phyloP scores from a whole-genome alignment of 2,329 filamentous ascomycete species.

The Blumeria hordei region DNA sequence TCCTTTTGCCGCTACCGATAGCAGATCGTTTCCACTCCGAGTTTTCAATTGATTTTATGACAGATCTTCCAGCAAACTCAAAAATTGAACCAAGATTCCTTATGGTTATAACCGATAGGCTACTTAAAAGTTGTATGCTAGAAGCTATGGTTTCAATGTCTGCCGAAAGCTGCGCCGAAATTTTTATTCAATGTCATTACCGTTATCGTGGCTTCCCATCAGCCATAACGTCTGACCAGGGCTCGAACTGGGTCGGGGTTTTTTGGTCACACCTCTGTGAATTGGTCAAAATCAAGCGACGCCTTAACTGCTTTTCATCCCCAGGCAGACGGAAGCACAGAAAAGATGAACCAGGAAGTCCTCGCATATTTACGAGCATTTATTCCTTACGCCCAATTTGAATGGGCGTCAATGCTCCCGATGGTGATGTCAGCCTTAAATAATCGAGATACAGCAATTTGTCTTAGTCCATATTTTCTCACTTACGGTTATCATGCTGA shows the following conservation, averaged over 20 bases:
- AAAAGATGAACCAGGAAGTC: background rate
- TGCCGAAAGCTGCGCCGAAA: background rate
- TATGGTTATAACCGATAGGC: background rate
- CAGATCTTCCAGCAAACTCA: background rate
- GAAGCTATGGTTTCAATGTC: constrained; percentile 1
- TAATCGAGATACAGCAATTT: background rate
- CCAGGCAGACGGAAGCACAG: background rate
- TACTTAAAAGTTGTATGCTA: background rate
- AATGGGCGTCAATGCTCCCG: background rate
- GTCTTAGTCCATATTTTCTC: background rate
- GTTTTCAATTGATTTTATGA: background rate
- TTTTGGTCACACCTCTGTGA: background rate
- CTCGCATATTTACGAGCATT: background rate
- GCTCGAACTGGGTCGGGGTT: no score
- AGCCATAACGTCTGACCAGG: background rate
- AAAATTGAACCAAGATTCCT: background rate
- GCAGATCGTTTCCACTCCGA: background rate
- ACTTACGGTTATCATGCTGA: background rate
- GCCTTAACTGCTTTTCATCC: background rate
- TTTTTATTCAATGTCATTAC: background rate
- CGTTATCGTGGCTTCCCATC: background rate
- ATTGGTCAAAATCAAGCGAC: background rate
- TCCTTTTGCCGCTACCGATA: background rate
- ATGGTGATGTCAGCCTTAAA: background rate
- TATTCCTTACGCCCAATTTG: background rate